A percentile compares a stretch with the other conserved stretches of the same genome.
These are phyloP conservation scores for Liriodendron chinense DNA, from an alignment of 164 flowering plant genomes.

Conservation along the genomic window DNA sequence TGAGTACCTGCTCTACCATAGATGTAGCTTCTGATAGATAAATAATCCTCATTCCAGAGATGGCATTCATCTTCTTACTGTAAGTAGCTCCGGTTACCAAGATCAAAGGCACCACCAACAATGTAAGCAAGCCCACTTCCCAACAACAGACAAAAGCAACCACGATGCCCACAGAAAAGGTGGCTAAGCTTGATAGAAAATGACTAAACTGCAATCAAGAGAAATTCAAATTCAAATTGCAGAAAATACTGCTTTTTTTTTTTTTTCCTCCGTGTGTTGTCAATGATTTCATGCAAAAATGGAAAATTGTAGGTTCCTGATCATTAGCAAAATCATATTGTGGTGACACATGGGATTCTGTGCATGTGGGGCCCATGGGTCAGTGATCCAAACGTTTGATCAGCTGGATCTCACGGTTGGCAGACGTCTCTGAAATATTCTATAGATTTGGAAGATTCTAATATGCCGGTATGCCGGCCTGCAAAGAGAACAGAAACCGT, in stretches of 20 bases:
- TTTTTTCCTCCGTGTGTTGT: neutral
- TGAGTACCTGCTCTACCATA: constrained; percentile 65
- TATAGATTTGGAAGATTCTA: too few species aligned
- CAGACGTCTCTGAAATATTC: too few species aligned
- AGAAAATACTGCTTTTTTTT: neutral
- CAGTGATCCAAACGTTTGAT: too few species aligned
- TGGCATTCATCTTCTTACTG: constrained; percentile 56
- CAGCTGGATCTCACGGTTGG: too few species aligned
- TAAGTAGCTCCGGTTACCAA: constrained; percentile 57
- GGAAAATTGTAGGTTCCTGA: neutral
- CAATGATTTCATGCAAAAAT: neutral
- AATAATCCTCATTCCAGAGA: constrained; percentile 35
- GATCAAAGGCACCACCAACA: constrained; percentile 59
- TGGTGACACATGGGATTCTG: too few species aligned
- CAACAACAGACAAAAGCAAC: constrained; percentile 56
- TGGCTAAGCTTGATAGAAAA: constrained; percentile 47
- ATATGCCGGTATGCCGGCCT: too few species aligned
- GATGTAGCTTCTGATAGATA: constrained; percentile 54
- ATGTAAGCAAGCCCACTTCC: constrained; percentile 53
- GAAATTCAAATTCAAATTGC: neutral
- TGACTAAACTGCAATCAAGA: constrained; percentile 51
- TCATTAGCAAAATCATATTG: too few species aligned
- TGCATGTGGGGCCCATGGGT: too few species aligned
- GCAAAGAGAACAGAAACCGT: too few species aligned
- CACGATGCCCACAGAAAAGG: constrained; percentile 50